These are phyloP conservation scores for Lepidium aucheri DNA, from an alignment of 345 rosid genomes.

Conservation along the genomic window DNA sequence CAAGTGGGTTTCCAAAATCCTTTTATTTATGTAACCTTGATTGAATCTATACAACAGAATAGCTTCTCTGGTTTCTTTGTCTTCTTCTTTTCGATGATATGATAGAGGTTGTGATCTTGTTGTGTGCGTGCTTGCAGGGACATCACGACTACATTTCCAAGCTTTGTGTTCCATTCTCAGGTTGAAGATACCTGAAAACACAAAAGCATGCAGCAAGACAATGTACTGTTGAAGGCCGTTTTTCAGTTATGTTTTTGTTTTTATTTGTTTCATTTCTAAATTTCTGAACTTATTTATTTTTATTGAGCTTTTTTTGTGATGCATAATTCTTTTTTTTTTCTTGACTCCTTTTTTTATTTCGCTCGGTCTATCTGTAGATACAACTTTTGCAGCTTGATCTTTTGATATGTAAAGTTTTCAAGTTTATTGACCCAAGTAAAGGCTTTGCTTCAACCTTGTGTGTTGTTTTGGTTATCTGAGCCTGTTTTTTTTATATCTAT, in stretches of 20 bases:
- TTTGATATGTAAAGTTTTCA: constrained; percentile 4
- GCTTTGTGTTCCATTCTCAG: constrained; percentile 97
- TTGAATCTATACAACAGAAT: background rate
- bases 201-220: constrained; percentile 8
- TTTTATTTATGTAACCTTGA: background rate
- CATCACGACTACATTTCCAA: constrained; percentile 90
- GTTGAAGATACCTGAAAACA: constrained; percentile 66
- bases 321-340: background rate
- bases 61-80: background rate
- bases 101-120: background rate
- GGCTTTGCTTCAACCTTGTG: background rate
- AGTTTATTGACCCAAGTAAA: background rate
- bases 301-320: background rate
- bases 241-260: background rate
- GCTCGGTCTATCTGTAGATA: constrained; percentile 8
- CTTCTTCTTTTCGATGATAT: background rate
- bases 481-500: background rate
- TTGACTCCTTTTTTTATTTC: background rate
- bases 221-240: background rate
- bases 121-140: constrained; percentile 47
- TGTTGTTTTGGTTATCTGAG: background rate
- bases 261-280: background rate
- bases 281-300: background rate
- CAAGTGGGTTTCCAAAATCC: constrained; percentile 47
- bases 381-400: constrained; percentile 3